Percentiles rank a stretch among this genome's conserved stretches.
phyloP scores from a whole-genome alignment of 2,329 filamentous ascomycete species.

The Stemphylium vesicarium region DNA sequence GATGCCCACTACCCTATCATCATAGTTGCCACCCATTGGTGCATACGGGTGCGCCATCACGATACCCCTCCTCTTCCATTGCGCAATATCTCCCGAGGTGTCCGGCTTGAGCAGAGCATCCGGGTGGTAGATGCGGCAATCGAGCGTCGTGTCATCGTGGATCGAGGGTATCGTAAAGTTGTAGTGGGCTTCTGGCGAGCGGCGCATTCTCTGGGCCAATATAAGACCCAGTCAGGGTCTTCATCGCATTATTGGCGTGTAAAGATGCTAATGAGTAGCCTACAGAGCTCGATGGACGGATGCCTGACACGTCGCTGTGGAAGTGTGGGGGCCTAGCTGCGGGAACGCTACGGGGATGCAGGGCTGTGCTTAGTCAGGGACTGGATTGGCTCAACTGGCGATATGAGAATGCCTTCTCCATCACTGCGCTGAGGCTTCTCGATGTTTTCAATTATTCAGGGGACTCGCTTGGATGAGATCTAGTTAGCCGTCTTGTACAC shows the following conservation, averaged over 20 bases:
- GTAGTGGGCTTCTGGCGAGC: conserved; percentile 45
- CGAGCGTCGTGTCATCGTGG: conserved; percentile 75
- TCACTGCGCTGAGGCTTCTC: too few relatives aligned
- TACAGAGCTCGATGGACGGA: background rate
- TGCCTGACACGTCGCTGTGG: background rate
- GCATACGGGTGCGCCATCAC: conserved; percentile 92
- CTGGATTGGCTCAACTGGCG: background rate
- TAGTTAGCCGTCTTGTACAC: too few relatives aligned
- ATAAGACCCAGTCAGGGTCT: conserved; percentile 25
- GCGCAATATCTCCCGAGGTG: background rate
- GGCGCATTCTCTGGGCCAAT: conserved; percentile 33
- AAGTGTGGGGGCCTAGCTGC: background rate
- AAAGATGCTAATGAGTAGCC: background rate
- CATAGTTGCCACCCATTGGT: conserved; percentile 81
- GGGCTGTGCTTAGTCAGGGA: background rate
- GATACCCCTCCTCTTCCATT: conserved; percentile 58
- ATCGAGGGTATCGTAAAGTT: conserved; percentile 84
- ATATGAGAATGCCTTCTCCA: background rate
- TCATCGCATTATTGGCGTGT: conserved; percentile 32
- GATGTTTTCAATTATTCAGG: too few relatives aligned
- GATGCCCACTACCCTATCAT: conserved; percentile 79
- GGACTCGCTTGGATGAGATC: too few relatives aligned
- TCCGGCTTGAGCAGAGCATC: conserved; percentile 26
- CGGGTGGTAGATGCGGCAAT: conserved; percentile 81
- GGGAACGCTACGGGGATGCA: background rate